Evolutionary conservation across 192 early-diverging fungal species (phyloP), one percentile per base, ranked within the genome.

Genomic region (Chytriomyces confervae): DNA sequence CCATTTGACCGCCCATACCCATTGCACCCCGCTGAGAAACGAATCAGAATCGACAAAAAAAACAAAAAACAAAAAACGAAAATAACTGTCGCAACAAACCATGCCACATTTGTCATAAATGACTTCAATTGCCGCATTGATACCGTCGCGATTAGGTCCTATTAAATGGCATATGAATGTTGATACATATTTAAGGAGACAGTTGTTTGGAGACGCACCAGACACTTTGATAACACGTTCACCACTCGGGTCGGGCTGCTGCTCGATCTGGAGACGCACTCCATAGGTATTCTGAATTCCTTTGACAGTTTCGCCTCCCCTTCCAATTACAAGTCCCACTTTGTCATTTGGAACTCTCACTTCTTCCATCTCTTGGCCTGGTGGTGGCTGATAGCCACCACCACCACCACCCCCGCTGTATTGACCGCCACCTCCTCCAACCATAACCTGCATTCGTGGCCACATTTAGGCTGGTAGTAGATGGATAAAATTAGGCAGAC

Each of bases 261-360:
- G 84, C 11, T 90, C 89, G 75, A 95, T 87, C 82, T 93, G 90
- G 8, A 97, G 87, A 18, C 86, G 83, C 60, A 93, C 92, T 13
- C 91, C 91, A 43, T 91, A 92, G 46, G 86, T 84, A 68, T 87
- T 84, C 81, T 97, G 93, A 76, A 97, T 92, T 49, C 84, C 72
- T 77, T 93, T 91, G 79, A 96, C 76, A 75, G 91, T 92, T 66
- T 93, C 93, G 6, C 95, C 69, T 27, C 90, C 83, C 36, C 71
- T 62, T 46, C 86, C 86, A 82, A 96, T 96, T 5, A 96, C 91
- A 36, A 96, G 81, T 0, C 95, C 95, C 8, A 96, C 95, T 18
- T 91, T 24, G 73, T 63, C 66, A 51, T 77, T 74, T 27, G 66
- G 76, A 29, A 61, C 71, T 5, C 29, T 64, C 20, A 67, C 47